Base-by-base conservation (phyloP, 495 filamentous ascomycete species). In the Penicillium macrosclerotiorum region DNA sequence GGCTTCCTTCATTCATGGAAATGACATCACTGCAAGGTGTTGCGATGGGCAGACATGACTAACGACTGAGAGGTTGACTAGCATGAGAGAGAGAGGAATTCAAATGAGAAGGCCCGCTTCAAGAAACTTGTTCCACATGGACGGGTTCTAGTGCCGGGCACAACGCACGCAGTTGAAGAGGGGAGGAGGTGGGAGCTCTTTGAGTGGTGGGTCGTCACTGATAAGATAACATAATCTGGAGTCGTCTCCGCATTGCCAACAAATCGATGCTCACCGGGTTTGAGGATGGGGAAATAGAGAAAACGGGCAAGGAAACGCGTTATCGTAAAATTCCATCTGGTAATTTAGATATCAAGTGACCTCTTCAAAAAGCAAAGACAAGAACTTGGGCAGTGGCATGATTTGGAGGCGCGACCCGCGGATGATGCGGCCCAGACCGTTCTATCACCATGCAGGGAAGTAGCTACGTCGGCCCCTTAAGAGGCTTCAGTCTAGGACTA, bases 21-120 rank as follows among this genome's bases (percentile, higher is more conserved):
- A 59, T 57, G 59, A 60, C 59, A 60, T 62, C 56, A 62, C 52
- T 37, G 24, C 11, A 30, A 43, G n/a, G 23, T 8, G 13, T 12
- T 17, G 27, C 9, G 37, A 23, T 38, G 35, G 33, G 35, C 11
- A 43, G 29, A 27, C 54, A 61, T 54, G 22, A 23, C 27, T 24
- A 9, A 16, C 23, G 25, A n/a, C n/a, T n/a, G n/a, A n/a, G n/a
- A n/a, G n/a, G 32, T 17, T 18, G 14, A 16, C 4, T 22, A 13
- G 14, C 13, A 25, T 31, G 14, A 24, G 16, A 14, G 42, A 27
- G 18, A 43, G 25, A 33, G 24, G 25, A 24, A 17, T 20, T 19
- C 3, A 38, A 35, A 29, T 18, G 5, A 37, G 23, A 27, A 34
- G 4, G 25, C 25, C 31, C 32, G 12, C 11, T 8, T 13, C 12